phyloP scores from a whole-genome alignment of 192 early-diverging fungal species.

The Obelidium mucronatum region DNA sequence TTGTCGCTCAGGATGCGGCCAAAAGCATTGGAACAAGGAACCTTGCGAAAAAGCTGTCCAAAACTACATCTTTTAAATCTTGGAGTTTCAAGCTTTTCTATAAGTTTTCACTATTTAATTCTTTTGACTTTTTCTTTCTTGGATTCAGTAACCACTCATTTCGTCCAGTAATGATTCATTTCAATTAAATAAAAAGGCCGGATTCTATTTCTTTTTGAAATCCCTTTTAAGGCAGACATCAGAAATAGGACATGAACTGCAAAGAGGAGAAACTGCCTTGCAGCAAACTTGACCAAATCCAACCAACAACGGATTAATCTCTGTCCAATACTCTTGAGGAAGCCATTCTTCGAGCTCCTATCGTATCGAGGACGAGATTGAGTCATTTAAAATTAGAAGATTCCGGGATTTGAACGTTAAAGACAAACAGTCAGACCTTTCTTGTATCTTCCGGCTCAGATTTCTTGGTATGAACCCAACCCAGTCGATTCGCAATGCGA shows the following conservation, averaged over 20 bases:
- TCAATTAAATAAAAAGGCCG: too few relatives aligned
- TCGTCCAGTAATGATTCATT: too few relatives aligned
- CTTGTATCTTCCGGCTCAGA: slow-evolving; percentile 85
- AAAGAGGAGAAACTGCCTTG: slow-evolving; percentile 74
- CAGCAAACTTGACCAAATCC: slow-evolving; percentile 92
- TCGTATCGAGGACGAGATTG: too few relatives aligned
- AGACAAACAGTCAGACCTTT: slow-evolving; percentile 38
- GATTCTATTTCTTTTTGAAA: slow-evolving; percentile 20
- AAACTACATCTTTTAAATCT: too few relatives aligned
- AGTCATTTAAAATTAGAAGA: slow-evolving; percentile 5
- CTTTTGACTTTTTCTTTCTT: too few relatives aligned
- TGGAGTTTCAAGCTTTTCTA: too few relatives aligned
- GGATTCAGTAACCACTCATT: too few relatives aligned
- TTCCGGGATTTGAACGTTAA: too few relatives aligned
- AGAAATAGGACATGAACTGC: slow-evolving; percentile 80
- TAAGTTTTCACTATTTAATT: too few relatives aligned
- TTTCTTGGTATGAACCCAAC: slow-evolving; percentile 81
- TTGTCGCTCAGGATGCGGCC: too few relatives aligned
- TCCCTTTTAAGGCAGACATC: slow-evolving; percentile 61
- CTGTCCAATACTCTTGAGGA: slow-evolving; percentile 81
- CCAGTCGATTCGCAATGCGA: slow-evolving; percentile 86
- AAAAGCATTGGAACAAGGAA: too few relatives aligned
- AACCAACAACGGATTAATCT: slow-evolving; percentile 89
- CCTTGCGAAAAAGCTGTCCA: too few relatives aligned
- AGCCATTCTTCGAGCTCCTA: slow-evolving; percentile 81